phyloP scores from a whole-genome alignment of 768 basidiomycete genomes.

The Trichaptum fuscoviolaceum region DNA sequence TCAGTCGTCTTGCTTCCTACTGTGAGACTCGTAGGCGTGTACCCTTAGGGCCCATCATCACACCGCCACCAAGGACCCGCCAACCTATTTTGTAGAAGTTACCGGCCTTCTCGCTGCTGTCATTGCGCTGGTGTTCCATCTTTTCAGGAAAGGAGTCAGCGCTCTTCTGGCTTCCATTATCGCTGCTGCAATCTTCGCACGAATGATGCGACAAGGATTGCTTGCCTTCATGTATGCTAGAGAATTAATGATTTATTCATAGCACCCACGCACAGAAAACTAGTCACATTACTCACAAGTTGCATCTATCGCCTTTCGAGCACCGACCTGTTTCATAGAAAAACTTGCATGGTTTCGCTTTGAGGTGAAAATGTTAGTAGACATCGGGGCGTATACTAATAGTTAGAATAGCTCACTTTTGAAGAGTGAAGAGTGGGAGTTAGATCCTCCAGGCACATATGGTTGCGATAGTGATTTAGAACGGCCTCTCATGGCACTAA shows the following conservation, averaged over 20 bases:
- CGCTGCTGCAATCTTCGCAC: background rate
- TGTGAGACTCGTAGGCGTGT: background rate
- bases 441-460: background rate
- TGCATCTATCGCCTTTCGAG: constrained; percentile 4
- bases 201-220: background rate
- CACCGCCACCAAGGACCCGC: constrained; percentile 76
- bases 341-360: constrained; percentile 1
- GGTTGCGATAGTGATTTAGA: background rate
- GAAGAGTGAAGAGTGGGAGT: background rate
- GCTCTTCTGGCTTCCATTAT: background rate
- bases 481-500: background rate
- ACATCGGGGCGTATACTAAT: background rate
- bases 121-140: background rate
- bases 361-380: background rate
- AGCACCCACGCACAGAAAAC: background rate
- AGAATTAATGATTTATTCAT: background rate
- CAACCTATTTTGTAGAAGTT: constrained; percentile 62
- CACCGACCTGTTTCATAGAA: background rate
- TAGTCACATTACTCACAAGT: background rate
- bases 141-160: background rate
- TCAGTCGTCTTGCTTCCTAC: background rate
- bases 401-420: background rate
- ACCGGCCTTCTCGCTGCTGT: background rate
- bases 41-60: constrained; percentile 43
- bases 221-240: background rate